Percentiles rank a stretch among this genome's conserved stretches.
Conservation (phyloP, 345 rosid genomes). For the Euphorbia tirucalli region DNA sequence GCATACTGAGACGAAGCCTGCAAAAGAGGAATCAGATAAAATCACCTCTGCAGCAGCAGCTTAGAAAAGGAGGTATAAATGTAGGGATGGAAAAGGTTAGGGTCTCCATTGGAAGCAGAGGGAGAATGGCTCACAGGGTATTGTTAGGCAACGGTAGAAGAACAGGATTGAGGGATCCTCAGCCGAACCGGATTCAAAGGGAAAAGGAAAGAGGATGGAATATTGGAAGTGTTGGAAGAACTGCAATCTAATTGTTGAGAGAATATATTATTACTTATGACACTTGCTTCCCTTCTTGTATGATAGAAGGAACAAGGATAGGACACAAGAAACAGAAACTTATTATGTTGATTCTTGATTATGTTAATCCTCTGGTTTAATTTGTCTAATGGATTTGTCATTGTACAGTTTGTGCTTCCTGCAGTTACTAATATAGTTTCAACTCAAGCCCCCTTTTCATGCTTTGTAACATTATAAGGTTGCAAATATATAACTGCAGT, state of each 20-base stretch:
- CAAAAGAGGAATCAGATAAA: conserved; percentile 57
- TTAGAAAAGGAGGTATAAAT: conserved; percentile 70
- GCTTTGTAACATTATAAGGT: too few relatives aligned
- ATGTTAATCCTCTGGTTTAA: conserved; percentile 2
- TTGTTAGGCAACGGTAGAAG: conserved; percentile 55
- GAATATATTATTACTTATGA: not conserved
- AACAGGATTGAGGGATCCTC: conserved; percentile 52
- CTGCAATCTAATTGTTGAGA: conserved; percentile 20
- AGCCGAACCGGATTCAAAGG: conserved; percentile 49
- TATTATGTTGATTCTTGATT: not conserved
- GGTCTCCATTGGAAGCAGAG: conserved; percentile 83
- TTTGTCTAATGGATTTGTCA: not conserved
- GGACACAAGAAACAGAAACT: not conserved
- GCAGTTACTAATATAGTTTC: too few relatives aligned
- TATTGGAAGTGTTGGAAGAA: conserved; percentile 41
- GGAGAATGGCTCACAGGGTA: conserved; percentile 60
- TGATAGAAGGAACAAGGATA: not conserved
- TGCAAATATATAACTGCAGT: too few relatives aligned
- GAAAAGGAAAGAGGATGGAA: conserved; percentile 87
- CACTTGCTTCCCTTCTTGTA: conserved; percentile 6
- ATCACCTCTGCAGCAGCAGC: conserved; percentile 60
- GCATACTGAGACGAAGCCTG: conserved; percentile 64
- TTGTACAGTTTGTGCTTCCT: too few relatives aligned
- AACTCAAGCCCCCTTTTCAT: too few relatives aligned
- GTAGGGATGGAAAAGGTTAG: conserved; percentile 84